Evolutionary conservation across 371 early-diverging fungal genomes (phyloP).

Genomic region (Zopfochytrium polystomum): DNA sequence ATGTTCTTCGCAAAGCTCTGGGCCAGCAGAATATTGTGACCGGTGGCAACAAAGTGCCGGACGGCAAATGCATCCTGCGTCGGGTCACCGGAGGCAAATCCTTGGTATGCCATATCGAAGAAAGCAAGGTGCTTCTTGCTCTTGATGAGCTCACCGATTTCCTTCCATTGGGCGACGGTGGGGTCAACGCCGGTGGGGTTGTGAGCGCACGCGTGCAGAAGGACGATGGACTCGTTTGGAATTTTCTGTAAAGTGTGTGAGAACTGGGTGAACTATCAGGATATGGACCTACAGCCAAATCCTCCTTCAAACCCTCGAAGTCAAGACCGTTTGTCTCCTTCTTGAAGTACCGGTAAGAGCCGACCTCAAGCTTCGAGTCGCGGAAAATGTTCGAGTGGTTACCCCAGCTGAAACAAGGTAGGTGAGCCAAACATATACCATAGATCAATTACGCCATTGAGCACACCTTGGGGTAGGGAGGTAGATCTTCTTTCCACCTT

Average conservation of each 20-base stretch:
- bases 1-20: conserved; percentile 99
- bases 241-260: conserved; percentile 51
- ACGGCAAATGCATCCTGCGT: conserved; percentile 90
- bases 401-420: conserved; percentile 69
- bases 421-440: background rate
- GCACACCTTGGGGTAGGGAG: conserved; percentile 82
- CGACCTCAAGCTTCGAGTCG: conserved; percentile 85
- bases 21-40: conserved; percentile 77
- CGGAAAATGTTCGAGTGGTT: conserved; percentile 94
- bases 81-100: conserved; percentile 94
- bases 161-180: conserved; percentile 85
- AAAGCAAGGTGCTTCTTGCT: conserved; percentile 83
- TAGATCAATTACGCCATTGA: background rate
- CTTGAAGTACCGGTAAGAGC: conserved; percentile 92
- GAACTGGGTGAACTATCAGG: background rate
- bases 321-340: conserved; percentile 90
- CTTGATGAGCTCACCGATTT: conserved; percentile 79
- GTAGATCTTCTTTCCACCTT: conserved; percentile 81
- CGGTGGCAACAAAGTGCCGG: conserved; percentile 85
- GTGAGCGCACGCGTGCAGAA: conserved; percentile 98
- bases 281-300: conserved; percentile 61
- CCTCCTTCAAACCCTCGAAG: conserved; percentile 86
- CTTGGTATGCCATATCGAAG: conserved; percentile 99
- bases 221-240: conserved; percentile 83
- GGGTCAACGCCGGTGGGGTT: conserved; percentile 99